A percentile compares a stretch with the other conserved stretches of the same genome.
These are phyloP conservation scores for Cryptococcus sp. DNA, from an alignment of 1,284 basidiomycete genomes.

Conservation along the genomic window DNA sequence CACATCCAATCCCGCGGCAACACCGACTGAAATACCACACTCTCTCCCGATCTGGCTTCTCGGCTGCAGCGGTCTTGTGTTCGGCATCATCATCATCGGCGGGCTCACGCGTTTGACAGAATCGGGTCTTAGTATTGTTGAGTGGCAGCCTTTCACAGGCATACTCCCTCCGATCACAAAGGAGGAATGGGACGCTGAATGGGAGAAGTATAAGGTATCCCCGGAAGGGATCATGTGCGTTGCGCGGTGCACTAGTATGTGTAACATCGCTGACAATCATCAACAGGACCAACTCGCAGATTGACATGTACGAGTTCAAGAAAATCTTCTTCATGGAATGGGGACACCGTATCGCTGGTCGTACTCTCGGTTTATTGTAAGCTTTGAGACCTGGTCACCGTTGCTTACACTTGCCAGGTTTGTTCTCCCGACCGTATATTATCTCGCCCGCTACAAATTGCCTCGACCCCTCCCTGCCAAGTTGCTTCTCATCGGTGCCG, in stretches of 20 bases:
- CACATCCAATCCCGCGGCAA: not conserved
- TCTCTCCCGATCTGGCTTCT: slow-evolving; percentile 78
- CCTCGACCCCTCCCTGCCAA: slow-evolving; percentile 64
- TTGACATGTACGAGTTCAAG: slow-evolving; percentile 89
- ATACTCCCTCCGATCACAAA: slow-evolving; percentile 77
- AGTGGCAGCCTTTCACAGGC: slow-evolving; percentile 95
- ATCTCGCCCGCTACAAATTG: slow-evolving; percentile 69
- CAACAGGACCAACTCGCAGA: slow-evolving; percentile 79
- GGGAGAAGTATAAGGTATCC: slow-evolving; percentile 91
- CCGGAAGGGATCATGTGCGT: slow-evolving; percentile 93
- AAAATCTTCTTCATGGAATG: slow-evolving; percentile 99
- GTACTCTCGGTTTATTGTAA: slow-evolving; percentile 72
- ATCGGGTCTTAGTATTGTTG: slow-evolving; percentile 95
- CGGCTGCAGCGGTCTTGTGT: slow-evolving; percentile 78
- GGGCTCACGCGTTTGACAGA: slow-evolving; percentile 97
- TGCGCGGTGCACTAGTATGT: not conserved
- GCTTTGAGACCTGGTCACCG: slow-evolving; percentile 15
- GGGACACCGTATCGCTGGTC: slow-evolving; percentile 91
- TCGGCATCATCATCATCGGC: slow-evolving; percentile 91
- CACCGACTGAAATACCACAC: slow-evolving; percentile 59
- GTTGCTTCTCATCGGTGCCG: slow-evolving; percentile 69
- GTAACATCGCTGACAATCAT: slow-evolving; percentile 7
- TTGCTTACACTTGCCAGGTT: slow-evolving; percentile 59
- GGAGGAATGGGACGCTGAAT: slow-evolving; percentile 84
- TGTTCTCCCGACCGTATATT: slow-evolving; percentile 77